Conservation (phyloP, 2,329 filamentous ascomycete genomes). For the Metarhizium anisopliae region DNA sequence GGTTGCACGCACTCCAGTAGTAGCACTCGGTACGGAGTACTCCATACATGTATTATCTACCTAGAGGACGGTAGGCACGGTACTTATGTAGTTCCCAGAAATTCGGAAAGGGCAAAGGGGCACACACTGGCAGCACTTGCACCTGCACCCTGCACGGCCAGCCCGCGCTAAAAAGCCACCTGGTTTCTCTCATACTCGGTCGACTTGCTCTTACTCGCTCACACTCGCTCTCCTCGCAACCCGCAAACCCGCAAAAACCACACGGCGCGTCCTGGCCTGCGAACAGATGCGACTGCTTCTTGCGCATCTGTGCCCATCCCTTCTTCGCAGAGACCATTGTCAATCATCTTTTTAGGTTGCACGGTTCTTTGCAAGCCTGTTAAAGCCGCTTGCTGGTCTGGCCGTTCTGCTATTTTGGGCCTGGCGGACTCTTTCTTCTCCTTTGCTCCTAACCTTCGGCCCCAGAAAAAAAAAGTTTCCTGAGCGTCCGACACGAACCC, state of each 20-base stretch:
- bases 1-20: too few relatives aligned
- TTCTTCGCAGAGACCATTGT: neutral
- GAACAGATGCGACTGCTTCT: constrained; percentile 4
- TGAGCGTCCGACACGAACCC: constrained; percentile 1
- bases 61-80: too few relatives aligned
- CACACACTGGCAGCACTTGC: neutral
- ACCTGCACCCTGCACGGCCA: neutral
- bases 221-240: neutral
- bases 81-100: neutral
- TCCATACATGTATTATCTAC: too few relatives aligned
- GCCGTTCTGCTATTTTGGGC: neutral
- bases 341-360: neutral
- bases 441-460: neutral
- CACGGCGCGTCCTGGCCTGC: constrained; percentile 1
- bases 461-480: constrained; percentile 4
- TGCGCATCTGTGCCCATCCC: constrained; percentile 4
- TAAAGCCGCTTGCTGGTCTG: neutral
- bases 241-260: constrained; percentile 1
- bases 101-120: neutral
- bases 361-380: neutral
- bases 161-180: neutral
- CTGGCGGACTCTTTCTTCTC: neutral
- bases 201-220: neutral
- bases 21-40: too few relatives aligned
- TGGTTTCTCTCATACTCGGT: neutral